These are phyloP conservation scores for Lablab purpureus DNA, from an alignment of 306 rosid genomes.

Conservation along the genomic window DNA sequence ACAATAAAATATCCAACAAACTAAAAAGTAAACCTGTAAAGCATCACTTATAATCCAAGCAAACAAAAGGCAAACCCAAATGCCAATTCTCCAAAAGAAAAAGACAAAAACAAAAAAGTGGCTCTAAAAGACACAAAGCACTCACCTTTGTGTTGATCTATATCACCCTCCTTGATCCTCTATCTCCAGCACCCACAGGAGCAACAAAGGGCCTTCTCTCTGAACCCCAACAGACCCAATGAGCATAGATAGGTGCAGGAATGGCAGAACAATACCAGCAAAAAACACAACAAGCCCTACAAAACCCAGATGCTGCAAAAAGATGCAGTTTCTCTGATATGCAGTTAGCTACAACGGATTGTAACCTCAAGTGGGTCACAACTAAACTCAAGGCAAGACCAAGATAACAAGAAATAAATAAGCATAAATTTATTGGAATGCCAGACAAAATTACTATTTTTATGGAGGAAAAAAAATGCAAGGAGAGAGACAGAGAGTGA, in stretches of 20 bases:
- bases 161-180: constrained; percentile 71
- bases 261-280: constrained; percentile 37
- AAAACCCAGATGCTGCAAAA: constrained; percentile 60
- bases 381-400: constrained; percentile 36
- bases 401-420: constrained; percentile 25
- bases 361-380: constrained; percentile 66
- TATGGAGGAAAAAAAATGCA: constrained; percentile 44
- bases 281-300: constrained; percentile 53
- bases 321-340: constrained; percentile 43
- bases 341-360: constrained; percentile 51
- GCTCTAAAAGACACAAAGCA: constrained; percentile 57
- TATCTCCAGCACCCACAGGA: constrained; percentile 64
- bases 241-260: constrained; percentile 62
- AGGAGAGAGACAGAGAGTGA: not conserved
- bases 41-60: constrained; percentile 83
- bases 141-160: constrained; percentile 74
- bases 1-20: constrained; percentile 48
- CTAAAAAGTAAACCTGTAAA: constrained; percentile 43
- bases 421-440: constrained; percentile 46
- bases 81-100: constrained; percentile 49
- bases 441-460: constrained; percentile 65
- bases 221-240: constrained; percentile 53
- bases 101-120: constrained; percentile 22
- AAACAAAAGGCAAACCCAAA: constrained; percentile 63
- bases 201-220: constrained; percentile 55